Conservation (phyloP, 2,329 filamentous ascomycete species). For the Colletotrichum sp. region DNA sequence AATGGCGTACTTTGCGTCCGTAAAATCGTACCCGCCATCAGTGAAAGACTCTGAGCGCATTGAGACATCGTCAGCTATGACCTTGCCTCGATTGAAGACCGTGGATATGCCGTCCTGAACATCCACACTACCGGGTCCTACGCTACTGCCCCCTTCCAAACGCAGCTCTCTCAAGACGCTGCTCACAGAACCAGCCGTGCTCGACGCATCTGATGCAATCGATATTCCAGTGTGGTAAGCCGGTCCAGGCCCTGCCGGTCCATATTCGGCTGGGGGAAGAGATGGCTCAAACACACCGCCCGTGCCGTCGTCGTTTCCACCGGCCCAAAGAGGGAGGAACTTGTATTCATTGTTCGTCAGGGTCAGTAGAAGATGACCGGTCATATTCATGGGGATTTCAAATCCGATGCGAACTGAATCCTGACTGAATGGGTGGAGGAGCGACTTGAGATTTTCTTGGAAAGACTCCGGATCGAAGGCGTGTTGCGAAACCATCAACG, state of each 20-base stretch:
- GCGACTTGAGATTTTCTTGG: not conserved
- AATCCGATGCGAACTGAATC: constrained; percentile 32
- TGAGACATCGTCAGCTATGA: constrained; percentile 38
- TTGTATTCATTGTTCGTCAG: constrained; percentile 63
- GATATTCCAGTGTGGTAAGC: constrained; percentile 51
- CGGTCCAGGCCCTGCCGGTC: constrained; percentile 51
- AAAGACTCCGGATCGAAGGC: constrained; percentile 12
- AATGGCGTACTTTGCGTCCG: constrained; percentile 36
- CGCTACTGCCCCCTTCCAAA: constrained; percentile 36
- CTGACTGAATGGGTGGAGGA: constrained; percentile 3
- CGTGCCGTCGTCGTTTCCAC: constrained; percentile 56
- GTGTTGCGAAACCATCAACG: not conserved
- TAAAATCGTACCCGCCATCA: constrained; percentile 33
- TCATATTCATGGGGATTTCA: constrained; percentile 39
- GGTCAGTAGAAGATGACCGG: constrained; percentile 53
- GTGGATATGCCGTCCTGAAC: constrained; percentile 46
- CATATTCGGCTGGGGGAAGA: constrained; percentile 47
- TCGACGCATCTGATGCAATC: constrained; percentile 36
- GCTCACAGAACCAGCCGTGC: constrained; percentile 37
- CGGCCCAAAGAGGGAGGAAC: constrained; percentile 71
- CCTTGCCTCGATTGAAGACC: constrained; percentile 32
- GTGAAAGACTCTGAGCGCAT: constrained; percentile 41
- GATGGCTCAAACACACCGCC: constrained; percentile 51
- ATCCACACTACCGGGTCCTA: constrained; percentile 37
- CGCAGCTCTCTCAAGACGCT: constrained; percentile 38